A percentile compares a stretch with the other conserved stretches of the same genome.
Evolutionary conservation across 164 flowering plant genomes (phyloP).

Genomic region (Berberis vulgaris): DNA sequence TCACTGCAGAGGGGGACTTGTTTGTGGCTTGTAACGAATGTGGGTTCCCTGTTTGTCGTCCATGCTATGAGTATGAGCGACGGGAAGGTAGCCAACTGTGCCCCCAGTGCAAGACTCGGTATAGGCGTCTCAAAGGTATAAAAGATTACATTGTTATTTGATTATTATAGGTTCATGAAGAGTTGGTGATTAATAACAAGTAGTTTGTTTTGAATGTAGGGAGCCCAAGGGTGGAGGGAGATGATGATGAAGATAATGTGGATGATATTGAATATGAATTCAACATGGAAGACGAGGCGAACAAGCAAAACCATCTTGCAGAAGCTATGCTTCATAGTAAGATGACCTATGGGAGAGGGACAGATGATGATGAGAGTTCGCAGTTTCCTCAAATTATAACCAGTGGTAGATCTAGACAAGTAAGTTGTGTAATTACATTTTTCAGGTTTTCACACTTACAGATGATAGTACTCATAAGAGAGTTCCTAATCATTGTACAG

Average conservation of each 20-base stretch:
- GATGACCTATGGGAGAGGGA: conserved; percentile 94
- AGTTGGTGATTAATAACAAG: too few relatives aligned
- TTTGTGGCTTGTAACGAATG: conserved; percentile 98
- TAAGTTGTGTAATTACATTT: conserved; percentile 5
- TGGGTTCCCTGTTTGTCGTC: conserved; percentile 95
- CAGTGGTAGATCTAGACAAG: conserved; percentile 52
- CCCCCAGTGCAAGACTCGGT: conserved; percentile 95
- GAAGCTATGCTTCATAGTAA: conserved; percentile 94
- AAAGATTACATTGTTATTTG: too few relatives aligned
- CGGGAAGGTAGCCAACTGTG: conserved; percentile 87
- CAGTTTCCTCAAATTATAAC: conserved; percentile 63
- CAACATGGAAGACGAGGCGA: conserved; percentile 60
- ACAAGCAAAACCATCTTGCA: conserved; percentile 45
- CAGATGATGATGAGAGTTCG: conserved; percentile 60
- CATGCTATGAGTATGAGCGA: conserved; percentile 97
- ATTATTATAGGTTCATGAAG: too few relatives aligned
- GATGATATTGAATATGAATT: conserved; percentile 95
- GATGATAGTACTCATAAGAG: neutral
- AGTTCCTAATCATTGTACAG: conserved; percentile 22
- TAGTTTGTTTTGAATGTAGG: conserved; percentile 28
- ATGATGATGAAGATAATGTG: conserved; percentile 89
- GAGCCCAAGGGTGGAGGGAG: conserved; percentile 93
- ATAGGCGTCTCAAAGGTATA: conserved; percentile 92
- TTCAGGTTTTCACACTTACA: neutral
- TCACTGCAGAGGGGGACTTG: conserved; percentile 80